Conservation (phyloP, 257 asterid species). For the Lycium barbarum region DNA sequence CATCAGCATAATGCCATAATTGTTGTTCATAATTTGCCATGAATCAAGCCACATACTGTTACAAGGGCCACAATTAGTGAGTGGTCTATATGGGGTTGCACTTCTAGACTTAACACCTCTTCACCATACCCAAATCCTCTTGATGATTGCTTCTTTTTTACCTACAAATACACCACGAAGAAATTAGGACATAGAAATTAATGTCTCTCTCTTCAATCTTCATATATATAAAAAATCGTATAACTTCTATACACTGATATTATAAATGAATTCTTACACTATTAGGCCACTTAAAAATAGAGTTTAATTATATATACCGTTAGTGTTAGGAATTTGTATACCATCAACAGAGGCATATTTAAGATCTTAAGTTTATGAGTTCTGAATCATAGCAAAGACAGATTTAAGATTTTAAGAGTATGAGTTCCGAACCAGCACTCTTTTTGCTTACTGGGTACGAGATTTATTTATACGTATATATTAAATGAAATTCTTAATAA, state of each 20-base stretch:
- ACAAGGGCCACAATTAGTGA: slow-evolving; percentile 73
- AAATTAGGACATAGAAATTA: not conserved
- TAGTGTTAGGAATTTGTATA: no score
- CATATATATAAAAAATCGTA: not conserved
- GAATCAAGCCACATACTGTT: slow-evolving; percentile 66
- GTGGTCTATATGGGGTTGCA: slow-evolving; percentile 68
- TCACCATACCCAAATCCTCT: slow-evolving; percentile 69
- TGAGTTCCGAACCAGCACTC: no score
- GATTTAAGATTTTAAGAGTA: no score
- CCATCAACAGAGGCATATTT: no score
- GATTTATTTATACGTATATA: no score
- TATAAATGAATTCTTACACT: not conserved
- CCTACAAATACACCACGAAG: slow-evolving; percentile 48
- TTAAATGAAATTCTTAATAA: no score
- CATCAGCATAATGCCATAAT: not conserved
- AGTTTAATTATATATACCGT: no score
- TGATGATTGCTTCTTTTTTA: slow-evolving; percentile 54
- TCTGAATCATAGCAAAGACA: no score
- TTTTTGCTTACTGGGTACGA: no score
- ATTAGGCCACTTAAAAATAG: not conserved
- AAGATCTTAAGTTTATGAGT: no score
- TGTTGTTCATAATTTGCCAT: slow-evolving; percentile 46
- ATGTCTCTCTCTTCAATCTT: no score
- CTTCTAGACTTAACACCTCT: slow-evolving; percentile 64
- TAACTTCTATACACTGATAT: not conserved